phyloP scores from a whole-genome alignment of 192 early-diverging fungal genomes.

The Endogone sp. region DNA sequence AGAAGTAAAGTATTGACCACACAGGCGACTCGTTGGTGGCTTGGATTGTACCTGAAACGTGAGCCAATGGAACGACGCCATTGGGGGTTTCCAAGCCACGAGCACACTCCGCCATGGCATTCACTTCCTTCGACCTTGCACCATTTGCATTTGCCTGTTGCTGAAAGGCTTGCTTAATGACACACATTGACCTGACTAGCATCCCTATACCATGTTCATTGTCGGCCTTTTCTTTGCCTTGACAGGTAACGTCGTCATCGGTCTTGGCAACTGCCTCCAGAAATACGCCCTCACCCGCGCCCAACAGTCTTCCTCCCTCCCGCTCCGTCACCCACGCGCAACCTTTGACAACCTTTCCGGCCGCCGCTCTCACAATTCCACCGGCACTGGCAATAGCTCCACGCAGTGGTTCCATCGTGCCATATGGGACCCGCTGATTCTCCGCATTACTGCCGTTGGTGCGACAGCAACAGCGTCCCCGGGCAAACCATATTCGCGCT shows the following conservation, averaged over 20 bases:
- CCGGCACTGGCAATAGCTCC: neutral
- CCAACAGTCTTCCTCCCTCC: neutral
- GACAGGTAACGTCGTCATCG: constrained; percentile 23
- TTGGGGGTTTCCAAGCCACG: no score
- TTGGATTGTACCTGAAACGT: no score
- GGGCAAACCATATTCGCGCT: constrained; percentile 14
- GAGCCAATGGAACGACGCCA: no score
- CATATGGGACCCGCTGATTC: neutral
- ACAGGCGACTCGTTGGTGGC: no score
- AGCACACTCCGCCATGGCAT: no score
- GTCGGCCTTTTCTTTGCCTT: constrained; percentile 13
- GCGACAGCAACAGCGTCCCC: neutral
- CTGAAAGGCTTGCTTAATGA: no score
- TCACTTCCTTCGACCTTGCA: no score
- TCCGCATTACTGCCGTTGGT: neutral
- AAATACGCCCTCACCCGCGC: constrained; percentile 20
- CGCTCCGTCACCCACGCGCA: neutral
- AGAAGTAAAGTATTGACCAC: no score
- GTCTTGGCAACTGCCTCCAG: constrained; percentile 21
- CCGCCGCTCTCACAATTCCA: neutral
- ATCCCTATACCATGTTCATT: neutral
- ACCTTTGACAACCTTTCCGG: constrained; percentile 1
- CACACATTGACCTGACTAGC: no score
- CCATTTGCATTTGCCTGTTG: no score
- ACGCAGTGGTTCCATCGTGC: neutral